A percentile compares a stretch with the other conserved stretches of the same genome.
phyloP scores from a whole-genome alignment of 2,329 filamentous ascomycete genomes.

The Knufia fluminis region DNA sequence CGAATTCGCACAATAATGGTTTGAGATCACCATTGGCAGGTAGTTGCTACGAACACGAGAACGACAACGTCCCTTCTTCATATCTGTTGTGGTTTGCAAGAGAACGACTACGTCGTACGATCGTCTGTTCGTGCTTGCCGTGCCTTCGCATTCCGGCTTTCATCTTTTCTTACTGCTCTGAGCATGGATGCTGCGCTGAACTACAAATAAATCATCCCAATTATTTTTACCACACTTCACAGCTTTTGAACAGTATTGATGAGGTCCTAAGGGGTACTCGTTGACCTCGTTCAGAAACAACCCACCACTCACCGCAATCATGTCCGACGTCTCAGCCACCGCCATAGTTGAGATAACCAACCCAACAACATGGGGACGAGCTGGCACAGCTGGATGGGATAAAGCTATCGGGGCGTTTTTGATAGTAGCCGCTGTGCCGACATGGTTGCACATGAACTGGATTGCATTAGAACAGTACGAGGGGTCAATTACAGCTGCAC shows the following conservation, averaged over 20 bases:
- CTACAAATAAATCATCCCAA: not conserved
- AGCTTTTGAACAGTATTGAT: not conserved
- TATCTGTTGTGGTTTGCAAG: not conserved
- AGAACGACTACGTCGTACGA: too few relatives aligned
- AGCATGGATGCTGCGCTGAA: not conserved
- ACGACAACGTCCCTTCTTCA: not conserved
- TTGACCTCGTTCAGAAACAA: not conserved
- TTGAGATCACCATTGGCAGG: not conserved
- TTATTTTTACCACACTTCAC: not conserved
- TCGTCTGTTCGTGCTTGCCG: not conserved
- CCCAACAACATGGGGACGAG: slow-evolving; percentile 8
- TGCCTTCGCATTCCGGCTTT: not conserved
- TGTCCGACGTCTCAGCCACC: not conserved
- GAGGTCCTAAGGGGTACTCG: not conserved
- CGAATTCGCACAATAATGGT: not conserved
- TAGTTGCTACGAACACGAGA: too few relatives aligned
- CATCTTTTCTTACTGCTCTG: not conserved
- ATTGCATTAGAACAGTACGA: slow-evolving; percentile 9
- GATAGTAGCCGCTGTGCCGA: slow-evolving; percentile 3
- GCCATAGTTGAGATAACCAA: slow-evolving; percentile 7
- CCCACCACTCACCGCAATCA: not conserved
- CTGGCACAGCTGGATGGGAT: slow-evolving; percentile 9
- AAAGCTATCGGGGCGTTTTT: slow-evolving; percentile 6
- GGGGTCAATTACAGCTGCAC: slow-evolving; percentile 6
- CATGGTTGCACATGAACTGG: slow-evolving; percentile 9